phyloP scores from a whole-genome alignment of 306 rosid species.

The Geum urbanum region DNA sequence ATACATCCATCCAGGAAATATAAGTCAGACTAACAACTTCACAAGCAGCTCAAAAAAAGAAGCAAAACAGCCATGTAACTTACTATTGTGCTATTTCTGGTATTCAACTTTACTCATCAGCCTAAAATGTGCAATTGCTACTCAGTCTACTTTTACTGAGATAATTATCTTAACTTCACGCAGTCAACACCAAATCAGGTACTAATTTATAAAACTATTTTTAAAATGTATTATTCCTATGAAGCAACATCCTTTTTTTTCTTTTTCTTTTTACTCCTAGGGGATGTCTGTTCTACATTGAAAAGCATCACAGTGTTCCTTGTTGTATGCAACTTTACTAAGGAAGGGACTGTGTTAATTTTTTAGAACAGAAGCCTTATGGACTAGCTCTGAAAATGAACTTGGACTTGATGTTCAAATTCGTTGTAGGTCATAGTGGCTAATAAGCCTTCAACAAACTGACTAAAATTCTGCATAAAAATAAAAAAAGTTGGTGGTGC shows the following conservation, averaged over 20 bases:
- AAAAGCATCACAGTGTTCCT: neutral
- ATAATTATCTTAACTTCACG: neutral
- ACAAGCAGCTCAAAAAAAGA: neutral
- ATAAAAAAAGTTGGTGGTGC: neutral
- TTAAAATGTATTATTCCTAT: neutral
- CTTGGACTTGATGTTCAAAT: neutral
- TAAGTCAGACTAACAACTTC: neutral
- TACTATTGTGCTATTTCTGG: neutral
- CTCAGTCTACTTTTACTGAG: neutral
- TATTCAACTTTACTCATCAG: neutral
- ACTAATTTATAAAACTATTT: too few species aligned
- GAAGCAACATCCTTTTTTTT: too few species aligned
- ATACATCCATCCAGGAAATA: slow-evolving; percentile 1
- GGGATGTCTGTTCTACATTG: neutral
- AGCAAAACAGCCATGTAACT: neutral
- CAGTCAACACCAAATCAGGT: neutral
- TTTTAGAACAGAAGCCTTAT: neutral
- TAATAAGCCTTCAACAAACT: neutral
- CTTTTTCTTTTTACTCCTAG: neutral
- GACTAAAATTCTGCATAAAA: neutral
- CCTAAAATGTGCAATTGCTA: neutral
- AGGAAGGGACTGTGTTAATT: slow-evolving; percentile 7
- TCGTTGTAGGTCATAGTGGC: neutral
- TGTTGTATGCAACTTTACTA: neutral
- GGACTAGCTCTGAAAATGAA: neutral